These are phyloP conservation scores for Globisporangium abappressorium DNA, from an alignment of 352 stramenopile species.

Conservation along the genomic window DNA sequence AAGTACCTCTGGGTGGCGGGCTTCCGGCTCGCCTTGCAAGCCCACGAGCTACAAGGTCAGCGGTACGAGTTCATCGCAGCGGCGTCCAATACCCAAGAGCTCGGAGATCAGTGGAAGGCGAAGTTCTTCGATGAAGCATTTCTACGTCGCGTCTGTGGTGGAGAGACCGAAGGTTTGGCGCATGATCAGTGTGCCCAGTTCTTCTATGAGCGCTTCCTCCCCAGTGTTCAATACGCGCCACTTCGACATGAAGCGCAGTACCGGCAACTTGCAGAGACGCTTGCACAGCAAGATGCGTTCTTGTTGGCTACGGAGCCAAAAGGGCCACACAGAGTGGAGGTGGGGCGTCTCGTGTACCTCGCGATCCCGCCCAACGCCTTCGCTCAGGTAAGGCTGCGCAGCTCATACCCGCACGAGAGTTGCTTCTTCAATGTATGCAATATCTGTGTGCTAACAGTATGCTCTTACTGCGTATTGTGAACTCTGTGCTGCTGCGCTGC, in stretches of 20 bases:
- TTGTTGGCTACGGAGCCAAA: not conserved
- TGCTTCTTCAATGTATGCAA: not conserved
- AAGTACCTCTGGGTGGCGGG: slow-evolving; percentile 84
- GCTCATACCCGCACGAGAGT: not conserved
- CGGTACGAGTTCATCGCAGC: slow-evolving; percentile 42
- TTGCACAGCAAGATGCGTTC: slow-evolving; percentile 13
- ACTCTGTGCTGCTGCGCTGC: not conserved
- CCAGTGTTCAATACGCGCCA: slow-evolving; percentile 42
- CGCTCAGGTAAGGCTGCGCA: slow-evolving; percentile 27
- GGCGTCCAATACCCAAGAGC: slow-evolving; percentile 28
- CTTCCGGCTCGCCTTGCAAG: slow-evolving; percentile 53
- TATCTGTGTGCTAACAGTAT: not conserved
- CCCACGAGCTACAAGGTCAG: slow-evolving; percentile 1
- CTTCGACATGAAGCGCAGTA: slow-evolving; percentile 39
- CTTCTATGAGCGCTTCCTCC: slow-evolving; percentile 31
- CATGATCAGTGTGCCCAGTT: slow-evolving; percentile 28
- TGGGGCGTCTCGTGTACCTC: slow-evolving; percentile 67
- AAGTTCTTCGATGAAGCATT: slow-evolving; percentile 38
- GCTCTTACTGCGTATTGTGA: not conserved
- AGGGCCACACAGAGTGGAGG: slow-evolving; percentile 17
- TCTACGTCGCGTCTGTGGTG: slow-evolving; percentile 34
- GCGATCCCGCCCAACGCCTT: slow-evolving; percentile 77
- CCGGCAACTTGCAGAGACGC: slow-evolving; percentile 14
- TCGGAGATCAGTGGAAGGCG: slow-evolving; percentile 30
- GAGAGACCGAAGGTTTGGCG: not conserved